Evolutionary conservation across 2,329 filamentous ascomycete species (phyloP), one percentile per base, ranked within the genome.

Genomic region (Botryotinia calthae): DNA sequence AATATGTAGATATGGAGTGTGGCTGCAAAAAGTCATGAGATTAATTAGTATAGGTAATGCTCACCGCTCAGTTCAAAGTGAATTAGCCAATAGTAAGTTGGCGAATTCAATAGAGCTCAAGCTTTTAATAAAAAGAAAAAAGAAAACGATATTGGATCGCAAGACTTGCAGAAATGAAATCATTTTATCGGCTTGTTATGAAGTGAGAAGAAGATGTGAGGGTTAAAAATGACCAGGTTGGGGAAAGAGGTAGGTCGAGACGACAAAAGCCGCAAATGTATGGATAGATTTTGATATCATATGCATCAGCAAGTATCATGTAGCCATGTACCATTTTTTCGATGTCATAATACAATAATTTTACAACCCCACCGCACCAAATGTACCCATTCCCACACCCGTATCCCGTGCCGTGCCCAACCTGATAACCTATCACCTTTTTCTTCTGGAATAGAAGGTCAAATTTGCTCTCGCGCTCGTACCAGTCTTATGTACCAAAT

Each of bases 391-490:
- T 48, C 40, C 67, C 42, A 34, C 37, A 63, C 14, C 61, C 48
- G 22, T 56, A 31, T 68, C 65, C 64, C 28, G 28, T 42, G 34
- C 48, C 42, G 25, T 58, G 20, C 56, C 69, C 64, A 58, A 48
- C 40, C 25, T 22, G 34, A 14, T 14, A 9, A 54, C 31, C 40
- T 40, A 40, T 70, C 48, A 59, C 31, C n/a, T 72, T 28, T 31
- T 74, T n/a, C 16, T 59, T 18, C 6, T 62, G 63, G 77, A 81
- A 16, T 81, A 79, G 76, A 84, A 83, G 48, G 77, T 82, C 78
- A 90, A 77, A 80, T 98, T 98, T 48, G 92, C 91, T 83, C 96
- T 88, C 40, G 92, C 88, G 42, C 89, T 87, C 51, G 95, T 93
- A 75, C 89, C 94, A 77, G 91, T 83, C 87, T 94, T 97, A 84